Conservation (phyloP, 371 early-diverging fungal genomes). For the Syncephalastrum contaminatum region DNA sequence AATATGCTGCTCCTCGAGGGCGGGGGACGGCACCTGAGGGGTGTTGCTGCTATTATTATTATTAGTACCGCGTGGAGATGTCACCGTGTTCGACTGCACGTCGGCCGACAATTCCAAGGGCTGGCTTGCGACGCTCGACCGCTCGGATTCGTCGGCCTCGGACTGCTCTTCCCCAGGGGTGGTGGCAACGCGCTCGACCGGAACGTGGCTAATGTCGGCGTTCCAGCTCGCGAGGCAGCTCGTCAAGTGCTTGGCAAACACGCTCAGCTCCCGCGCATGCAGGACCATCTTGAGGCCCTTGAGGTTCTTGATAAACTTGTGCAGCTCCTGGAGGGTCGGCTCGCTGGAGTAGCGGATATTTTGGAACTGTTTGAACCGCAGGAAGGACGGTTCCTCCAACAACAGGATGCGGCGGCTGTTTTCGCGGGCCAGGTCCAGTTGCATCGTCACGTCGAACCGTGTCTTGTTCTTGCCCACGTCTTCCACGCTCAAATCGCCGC, state of each 20-base stretch:
- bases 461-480: conserved; percentile 38
- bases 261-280: conserved; percentile 53
- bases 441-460: conserved; percentile 37
- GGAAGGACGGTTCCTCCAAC: conserved; percentile 10
- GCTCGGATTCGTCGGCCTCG: not conserved
- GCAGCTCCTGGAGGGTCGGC: conserved; percentile 54
- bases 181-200: conserved; percentile 26
- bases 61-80: conserved; percentile 3
- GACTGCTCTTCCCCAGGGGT: not conserved
- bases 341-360: conserved; percentile 46
- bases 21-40: conserved; percentile 25
- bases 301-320: conserved; percentile 43
- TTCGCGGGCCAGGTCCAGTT: conserved; percentile 34
- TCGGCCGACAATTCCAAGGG: not conserved
- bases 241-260: conserved; percentile 60
- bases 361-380: conserved; percentile 25
- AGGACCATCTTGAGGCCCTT: conserved; percentile 53
- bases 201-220: conserved; percentile 52
- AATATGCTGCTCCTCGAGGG: conserved; percentile 35
- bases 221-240: conserved; percentile 61
- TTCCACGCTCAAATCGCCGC: conserved; percentile 40
- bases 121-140: conserved; percentile 1
- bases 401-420: conserved; percentile 13
- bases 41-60: not conserved
- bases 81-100: conserved; percentile 2